These are phyloP conservation scores for Aspergillus pseudoglaucus DNA, from an alignment of 2,329 filamentous ascomycete species.

Conservation along the genomic window DNA sequence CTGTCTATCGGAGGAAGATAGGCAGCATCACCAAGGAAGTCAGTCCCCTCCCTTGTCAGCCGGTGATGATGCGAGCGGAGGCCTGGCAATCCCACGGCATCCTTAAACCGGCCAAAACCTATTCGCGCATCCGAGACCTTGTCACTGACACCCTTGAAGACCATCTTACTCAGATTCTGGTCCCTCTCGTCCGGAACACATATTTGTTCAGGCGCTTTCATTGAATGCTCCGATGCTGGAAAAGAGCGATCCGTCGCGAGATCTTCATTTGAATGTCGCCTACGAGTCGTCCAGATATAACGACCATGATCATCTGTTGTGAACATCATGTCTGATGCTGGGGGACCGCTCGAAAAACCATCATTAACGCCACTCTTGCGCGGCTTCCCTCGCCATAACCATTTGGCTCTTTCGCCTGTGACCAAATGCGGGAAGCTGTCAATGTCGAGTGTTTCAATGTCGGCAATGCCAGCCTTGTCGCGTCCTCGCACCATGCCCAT, in stretches of 20 bases:
- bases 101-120: slow-evolving; percentile 77
- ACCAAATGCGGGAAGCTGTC: slow-evolving; percentile 73
- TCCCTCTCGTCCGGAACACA: slow-evolving; percentile 32
- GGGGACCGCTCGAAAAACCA: slow-evolving; percentile 23
- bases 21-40: slow-evolving; percentile 23
- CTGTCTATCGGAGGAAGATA: slow-evolving; percentile 23
- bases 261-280: slow-evolving; percentile 36
- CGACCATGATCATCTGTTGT: slow-evolving; percentile 41
- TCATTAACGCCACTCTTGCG: slow-evolving; percentile 50
- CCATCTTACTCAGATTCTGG: slow-evolving; percentile 52
- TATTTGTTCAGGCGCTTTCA: slow-evolving; percentile 24
- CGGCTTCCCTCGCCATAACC: slow-evolving; percentile 90
- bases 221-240: slow-evolving; percentile 24
- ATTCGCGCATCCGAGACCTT: slow-evolving; percentile 75
- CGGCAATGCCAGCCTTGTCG: slow-evolving; percentile 83
- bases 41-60: slow-evolving; percentile 28
- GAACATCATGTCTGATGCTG: slow-evolving; percentile 38
- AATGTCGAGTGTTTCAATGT: slow-evolving; percentile 86
- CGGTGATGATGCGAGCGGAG: slow-evolving; percentile 37
- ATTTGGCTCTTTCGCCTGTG: slow-evolving; percentile 78
- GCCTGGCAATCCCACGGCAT: slow-evolving; percentile 59
- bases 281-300: slow-evolving; percentile 40
- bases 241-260: slow-evolving; percentile 21
- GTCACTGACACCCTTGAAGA: slow-evolving; percentile 73
- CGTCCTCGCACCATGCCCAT: slow-evolving; percentile 87